Conservation (phyloP, 2,329 filamentous ascomycete species). For the Clonostachys rhizophaga region DNA sequence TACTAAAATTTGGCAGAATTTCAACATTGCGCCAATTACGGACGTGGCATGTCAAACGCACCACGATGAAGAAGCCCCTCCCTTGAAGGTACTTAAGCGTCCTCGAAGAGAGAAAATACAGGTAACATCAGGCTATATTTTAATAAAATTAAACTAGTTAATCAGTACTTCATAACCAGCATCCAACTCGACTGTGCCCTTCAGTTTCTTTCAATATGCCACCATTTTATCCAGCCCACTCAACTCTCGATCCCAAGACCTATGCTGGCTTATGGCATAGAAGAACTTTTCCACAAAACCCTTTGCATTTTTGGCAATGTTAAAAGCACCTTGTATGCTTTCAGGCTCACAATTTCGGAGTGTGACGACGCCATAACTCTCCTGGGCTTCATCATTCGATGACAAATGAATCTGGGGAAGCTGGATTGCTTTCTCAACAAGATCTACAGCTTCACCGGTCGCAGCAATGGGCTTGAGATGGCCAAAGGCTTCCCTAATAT, state of each 20-base stretch:
- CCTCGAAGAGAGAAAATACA: too few relatives aligned
- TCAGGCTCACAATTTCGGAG: constrained; percentile 46
- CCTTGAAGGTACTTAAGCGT: too few relatives aligned
- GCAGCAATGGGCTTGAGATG: constrained; percentile 78
- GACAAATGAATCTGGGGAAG: constrained; percentile 36
- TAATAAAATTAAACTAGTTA: too few relatives aligned
- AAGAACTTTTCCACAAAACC: constrained; percentile 70
- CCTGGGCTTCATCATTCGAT: constrained; percentile 38
- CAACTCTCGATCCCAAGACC: constrained; percentile 69
- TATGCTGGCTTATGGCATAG: constrained; percentile 65
- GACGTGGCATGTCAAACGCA: too few relatives aligned
- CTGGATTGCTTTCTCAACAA: constrained; percentile 48
- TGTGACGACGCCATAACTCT: constrained; percentile 77
- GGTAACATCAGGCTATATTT: too few relatives aligned
- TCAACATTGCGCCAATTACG: too few relatives aligned
- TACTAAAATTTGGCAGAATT: too few relatives aligned
- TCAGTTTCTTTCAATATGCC: constrained; percentile 51
- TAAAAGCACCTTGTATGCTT: constrained; percentile 55
- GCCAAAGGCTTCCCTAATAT: constrained; percentile 75
- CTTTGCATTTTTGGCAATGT: constrained; percentile 61
- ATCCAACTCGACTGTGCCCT: too few relatives aligned
- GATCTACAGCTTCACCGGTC: constrained; percentile 64
- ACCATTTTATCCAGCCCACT: constrained; percentile 63
- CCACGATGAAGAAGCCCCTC: too few relatives aligned
- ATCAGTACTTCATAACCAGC: too few relatives aligned